Evolutionary conservation across 306 rosid genomes (phyloP).

Genomic region (Corylus avellana): DNA sequence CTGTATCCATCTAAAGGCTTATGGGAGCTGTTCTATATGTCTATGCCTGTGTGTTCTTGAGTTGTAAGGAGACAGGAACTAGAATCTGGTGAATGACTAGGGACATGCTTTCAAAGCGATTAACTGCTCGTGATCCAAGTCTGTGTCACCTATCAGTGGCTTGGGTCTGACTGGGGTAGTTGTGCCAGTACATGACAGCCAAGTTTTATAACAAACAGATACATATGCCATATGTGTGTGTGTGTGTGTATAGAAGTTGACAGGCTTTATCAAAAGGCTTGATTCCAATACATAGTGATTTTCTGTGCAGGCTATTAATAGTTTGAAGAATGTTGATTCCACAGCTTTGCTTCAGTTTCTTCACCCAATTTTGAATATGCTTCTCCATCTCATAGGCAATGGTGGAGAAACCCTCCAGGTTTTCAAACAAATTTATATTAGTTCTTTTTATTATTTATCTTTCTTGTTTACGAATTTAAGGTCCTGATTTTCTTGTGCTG

Average conservation of each 20-base stretch:
- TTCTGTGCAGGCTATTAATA: constrained; percentile 87
- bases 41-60: background rate
- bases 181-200: background rate
- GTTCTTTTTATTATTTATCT: background rate
- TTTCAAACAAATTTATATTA: constrained; percentile 26
- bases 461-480: constrained; percentile 12
- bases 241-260: background rate
- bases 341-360: constrained; percentile 98
- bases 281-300: constrained; percentile 26
- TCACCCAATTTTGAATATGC: constrained; percentile 96
- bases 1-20: background rate
- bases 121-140: background rate
- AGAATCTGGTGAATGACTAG: background rate
- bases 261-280: constrained; percentile 13
- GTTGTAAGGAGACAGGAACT: background rate
- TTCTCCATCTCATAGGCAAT: constrained; percentile 98
- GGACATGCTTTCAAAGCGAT: background rate
- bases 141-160: background rate
- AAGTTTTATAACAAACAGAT: background rate
- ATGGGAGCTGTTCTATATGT: background rate
- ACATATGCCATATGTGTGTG: background rate
- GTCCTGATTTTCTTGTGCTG: background rate
- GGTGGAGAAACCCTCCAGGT: constrained; percentile 99
- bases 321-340: constrained; percentile 99
- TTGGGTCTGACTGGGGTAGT: background rate